Evolutionary conservation across 805 yeast genomes (phyloP).

Genomic region (Zygoascus biomembranicola): DNA sequence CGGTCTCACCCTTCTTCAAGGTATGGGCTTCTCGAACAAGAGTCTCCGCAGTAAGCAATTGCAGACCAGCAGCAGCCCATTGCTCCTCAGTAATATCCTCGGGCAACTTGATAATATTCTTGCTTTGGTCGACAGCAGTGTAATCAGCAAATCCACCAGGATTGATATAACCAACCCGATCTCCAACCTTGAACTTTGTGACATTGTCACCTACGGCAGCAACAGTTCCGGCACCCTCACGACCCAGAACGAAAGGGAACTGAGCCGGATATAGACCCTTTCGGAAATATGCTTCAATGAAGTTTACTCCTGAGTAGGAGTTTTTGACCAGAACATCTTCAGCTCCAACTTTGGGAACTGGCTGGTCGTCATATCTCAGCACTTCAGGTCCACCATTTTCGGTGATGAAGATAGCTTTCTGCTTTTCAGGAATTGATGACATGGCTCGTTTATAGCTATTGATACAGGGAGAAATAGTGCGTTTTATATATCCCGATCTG

Average conservation of each 20-base stretch:
- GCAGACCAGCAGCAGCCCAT: constrained; percentile 54
- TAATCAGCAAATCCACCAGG: constrained; percentile 64
- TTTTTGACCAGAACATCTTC: constrained; percentile 65
- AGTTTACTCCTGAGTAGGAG: constrained; percentile 71
- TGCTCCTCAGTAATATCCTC: constrained; percentile 36
- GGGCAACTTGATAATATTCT: constrained; percentile 41
- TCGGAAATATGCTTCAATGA: constrained; percentile 77
- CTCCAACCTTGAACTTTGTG: constrained; percentile 51
- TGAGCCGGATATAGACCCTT: constrained; percentile 60
- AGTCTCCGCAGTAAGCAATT: constrained; percentile 74
- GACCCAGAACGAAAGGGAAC: constrained; percentile 59
- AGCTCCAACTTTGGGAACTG: constrained; percentile 48
- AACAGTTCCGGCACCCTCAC: constrained; percentile 52
- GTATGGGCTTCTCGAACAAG: constrained; percentile 58
- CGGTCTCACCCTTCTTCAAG: constrained; percentile 60
- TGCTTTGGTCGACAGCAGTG: constrained; percentile 26
- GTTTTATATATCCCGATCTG: background rate
- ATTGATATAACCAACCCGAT: constrained; percentile 53
- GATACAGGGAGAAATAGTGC: background rate
- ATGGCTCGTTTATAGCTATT: background rate
- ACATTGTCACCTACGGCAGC: constrained; percentile 58
- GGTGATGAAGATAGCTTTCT: constrained; percentile 29
- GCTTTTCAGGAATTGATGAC: constrained; percentile 14
- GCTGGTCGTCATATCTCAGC: constrained; percentile 47
- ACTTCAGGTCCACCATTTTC: constrained; percentile 54